Percentiles rank a stretch among this genome's conserved stretches.
Evolutionary conservation across 164 flowering plant species (phyloP).

Genomic region (Berberis vulgaris): DNA sequence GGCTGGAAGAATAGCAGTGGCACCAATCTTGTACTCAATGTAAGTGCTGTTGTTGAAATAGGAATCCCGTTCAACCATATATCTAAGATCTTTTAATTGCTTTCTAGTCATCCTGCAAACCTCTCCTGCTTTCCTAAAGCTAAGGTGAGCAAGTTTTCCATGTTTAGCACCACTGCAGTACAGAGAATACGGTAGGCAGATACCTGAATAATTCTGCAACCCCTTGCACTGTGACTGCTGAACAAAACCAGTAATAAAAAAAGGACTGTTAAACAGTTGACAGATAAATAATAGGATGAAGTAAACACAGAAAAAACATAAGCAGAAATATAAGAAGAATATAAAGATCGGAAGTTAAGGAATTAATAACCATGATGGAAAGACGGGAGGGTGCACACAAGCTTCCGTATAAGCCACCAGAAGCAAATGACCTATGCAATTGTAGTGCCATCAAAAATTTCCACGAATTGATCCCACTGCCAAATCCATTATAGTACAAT

Average conservation of each 20-base stretch:
- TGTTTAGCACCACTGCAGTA: constrained; percentile 10
- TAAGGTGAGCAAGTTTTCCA: constrained; percentile 18
- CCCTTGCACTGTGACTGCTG: constrained; percentile 35
- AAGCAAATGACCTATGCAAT: constrained; percentile 12
- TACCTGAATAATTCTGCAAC: constrained; percentile 18
- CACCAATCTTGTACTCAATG: constrained; percentile 7
- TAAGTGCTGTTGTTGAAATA: constrained; percentile 7
- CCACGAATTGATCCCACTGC: too few species aligned
- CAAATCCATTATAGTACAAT: too few species aligned
- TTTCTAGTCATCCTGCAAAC: neutral
- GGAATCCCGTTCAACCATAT: constrained; percentile 12
- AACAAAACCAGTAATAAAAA: neutral
- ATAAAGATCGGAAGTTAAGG: neutral
- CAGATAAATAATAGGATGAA: neutral
- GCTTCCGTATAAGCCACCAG: constrained; percentile 3
- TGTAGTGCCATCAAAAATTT: constrained; percentile 17
- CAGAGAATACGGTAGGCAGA: constrained; percentile 13
- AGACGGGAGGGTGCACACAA: constrained; percentile 5
- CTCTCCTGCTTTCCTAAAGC: constrained; percentile 15
- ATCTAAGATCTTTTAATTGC: constrained; percentile 15
- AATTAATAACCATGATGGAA: constrained; percentile 15
- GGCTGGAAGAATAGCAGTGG: constrained; percentile 4
- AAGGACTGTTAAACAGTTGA: neutral
- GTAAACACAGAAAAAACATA: neutral
- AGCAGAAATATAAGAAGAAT: neutral